Base-by-base conservation (phyloP, 2,329 filamentous ascomycete genomes). In the Aspergillus oerlinghausenensis region DNA sequence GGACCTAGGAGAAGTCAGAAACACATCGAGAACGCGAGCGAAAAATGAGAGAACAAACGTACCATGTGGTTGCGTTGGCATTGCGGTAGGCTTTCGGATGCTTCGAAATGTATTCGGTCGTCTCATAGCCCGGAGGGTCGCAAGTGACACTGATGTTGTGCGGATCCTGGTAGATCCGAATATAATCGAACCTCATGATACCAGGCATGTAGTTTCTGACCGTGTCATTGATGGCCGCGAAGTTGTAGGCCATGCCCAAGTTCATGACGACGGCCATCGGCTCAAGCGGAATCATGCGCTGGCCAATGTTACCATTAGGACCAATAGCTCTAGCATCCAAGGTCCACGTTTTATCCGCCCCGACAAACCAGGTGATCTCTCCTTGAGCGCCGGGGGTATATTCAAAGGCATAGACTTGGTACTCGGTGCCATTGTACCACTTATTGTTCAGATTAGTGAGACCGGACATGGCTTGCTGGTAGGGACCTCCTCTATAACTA, bases 261-360 rank as follows among this genome's bases (percentile, higher is more conserved):
- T 90, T 90, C 74, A 85, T 79, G 63, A 89, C 78, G 19, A 89
- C 73, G 1, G 84, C 69, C 84, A 90, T 80, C 1, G 88, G 88
- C 67, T 90, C 87, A 62, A 84, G 75, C 0, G 87, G 85, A 52
- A 89, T 82, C 21, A 82, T 72, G 61, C 87, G 78, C 63, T 87
- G 83, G 6, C 85, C 87, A 55, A 90, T 74, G 66, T 90, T 90
- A 56, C 87, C 88, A 60, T 89, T 89, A 1, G 86, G 83, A 4
- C 86, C 82, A 17, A 88, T 74, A 1, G 87, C 78, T 42, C 81
- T 75, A 32, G 74, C 81, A 58, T 84, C 79, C 54, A 89, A 71
- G 40, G 83, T 86, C 84, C 84, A 89, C 1, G 84, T 87, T 55
- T 84, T 81, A 4, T 83, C 77, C 40, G 84, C 76, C 26, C 86